These are phyloP conservation scores for Mucor plumbeus DNA, from an alignment of 371 early-diverging fungal species.

Conservation along the genomic window DNA sequence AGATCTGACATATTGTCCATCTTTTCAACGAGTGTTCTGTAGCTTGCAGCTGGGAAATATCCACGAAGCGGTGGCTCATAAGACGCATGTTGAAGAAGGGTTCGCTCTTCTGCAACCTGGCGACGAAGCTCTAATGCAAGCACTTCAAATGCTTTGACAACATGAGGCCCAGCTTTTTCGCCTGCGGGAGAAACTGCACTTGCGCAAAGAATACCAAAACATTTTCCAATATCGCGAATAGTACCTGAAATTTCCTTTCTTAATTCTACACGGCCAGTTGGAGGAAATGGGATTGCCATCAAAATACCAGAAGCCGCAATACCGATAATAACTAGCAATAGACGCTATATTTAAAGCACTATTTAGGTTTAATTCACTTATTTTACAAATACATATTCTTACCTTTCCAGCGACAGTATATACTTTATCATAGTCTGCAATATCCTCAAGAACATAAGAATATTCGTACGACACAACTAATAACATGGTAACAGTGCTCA, in stretches of 20 bases:
- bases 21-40: conserved; percentile 34
- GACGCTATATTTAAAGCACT: conserved; percentile 27
- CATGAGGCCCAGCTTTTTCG: conserved; percentile 16
- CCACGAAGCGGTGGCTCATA: conserved; percentile 54
- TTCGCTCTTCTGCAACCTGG: conserved; percentile 44
- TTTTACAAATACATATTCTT: background rate
- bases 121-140: conserved; percentile 39
- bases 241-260: conserved; percentile 43
- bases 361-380: background rate
- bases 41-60: conserved; percentile 37
- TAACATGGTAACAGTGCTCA: conserved; percentile 40
- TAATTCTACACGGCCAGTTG: conserved; percentile 44
- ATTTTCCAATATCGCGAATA: conserved; percentile 44
- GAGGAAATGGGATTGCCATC: conserved; percentile 39
- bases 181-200: conserved; percentile 11
- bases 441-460: conserved; percentile 22
- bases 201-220: conserved; percentile 39
- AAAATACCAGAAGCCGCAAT: conserved; percentile 41
- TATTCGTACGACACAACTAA: conserved; percentile 42
- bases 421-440: conserved; percentile 23
- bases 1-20: conserved; percentile 53
- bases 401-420: conserved; percentile 55
- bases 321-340: conserved; percentile 44
- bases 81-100: conserved; percentile 29
- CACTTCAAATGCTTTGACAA: conserved; percentile 35